A percentile compares a stretch with the other conserved stretches of the same genome.
These are phyloP conservation scores for Zarea fungicola DNA, from an alignment of 2,329 filamentous ascomycete genomes.

Conservation along the genomic window DNA sequence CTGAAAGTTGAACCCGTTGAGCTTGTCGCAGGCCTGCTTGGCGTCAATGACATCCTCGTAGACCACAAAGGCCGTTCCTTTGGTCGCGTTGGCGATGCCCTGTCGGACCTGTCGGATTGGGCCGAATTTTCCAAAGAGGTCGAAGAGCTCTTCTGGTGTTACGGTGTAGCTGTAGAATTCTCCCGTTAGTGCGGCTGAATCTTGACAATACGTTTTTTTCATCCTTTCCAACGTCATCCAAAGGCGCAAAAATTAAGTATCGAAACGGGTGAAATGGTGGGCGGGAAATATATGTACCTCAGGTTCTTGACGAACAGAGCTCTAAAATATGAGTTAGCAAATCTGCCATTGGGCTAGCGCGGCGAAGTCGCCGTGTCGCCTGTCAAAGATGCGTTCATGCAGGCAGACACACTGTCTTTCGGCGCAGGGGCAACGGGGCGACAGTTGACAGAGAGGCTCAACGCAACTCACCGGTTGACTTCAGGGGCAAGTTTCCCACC, in stretches of 20 bases:
- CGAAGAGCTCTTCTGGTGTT: slow-evolving; percentile 94
- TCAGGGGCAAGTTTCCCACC: slow-evolving; percentile 96
- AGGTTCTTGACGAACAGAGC: slow-evolving; percentile 99
- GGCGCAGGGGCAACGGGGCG: background rate
- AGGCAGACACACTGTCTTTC: background rate
- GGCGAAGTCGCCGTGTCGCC: no score
- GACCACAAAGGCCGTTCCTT: slow-evolving; percentile 97
- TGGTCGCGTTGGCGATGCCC: slow-evolving; percentile 94
- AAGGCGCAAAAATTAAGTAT: no score
- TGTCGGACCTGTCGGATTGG: slow-evolving; percentile 97
- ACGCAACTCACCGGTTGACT: slow-evolving; percentile 75
- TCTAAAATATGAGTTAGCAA: slow-evolving; percentile 49
- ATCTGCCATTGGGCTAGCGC: no score
- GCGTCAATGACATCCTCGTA: slow-evolving; percentile 99
- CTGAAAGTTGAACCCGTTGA: slow-evolving; percentile 99
- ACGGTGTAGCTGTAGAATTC: slow-evolving; percentile 79
- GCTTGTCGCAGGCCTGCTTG: slow-evolving; percentile 97
- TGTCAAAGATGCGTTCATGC: no score
- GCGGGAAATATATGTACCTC: slow-evolving; percentile 52
- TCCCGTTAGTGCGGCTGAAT: slow-evolving; percentile 5
- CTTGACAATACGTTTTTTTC: background rate
- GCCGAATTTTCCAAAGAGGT: slow-evolving; percentile 97
- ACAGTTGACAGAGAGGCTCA: background rate
- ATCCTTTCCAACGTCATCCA: no score
- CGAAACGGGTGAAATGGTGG: slow-evolving; percentile 6